These are phyloP conservation scores for Aegilops sharonensis DNA, from an alignment of 176 grass and related monocot genomes.

Conservation along the genomic window DNA sequence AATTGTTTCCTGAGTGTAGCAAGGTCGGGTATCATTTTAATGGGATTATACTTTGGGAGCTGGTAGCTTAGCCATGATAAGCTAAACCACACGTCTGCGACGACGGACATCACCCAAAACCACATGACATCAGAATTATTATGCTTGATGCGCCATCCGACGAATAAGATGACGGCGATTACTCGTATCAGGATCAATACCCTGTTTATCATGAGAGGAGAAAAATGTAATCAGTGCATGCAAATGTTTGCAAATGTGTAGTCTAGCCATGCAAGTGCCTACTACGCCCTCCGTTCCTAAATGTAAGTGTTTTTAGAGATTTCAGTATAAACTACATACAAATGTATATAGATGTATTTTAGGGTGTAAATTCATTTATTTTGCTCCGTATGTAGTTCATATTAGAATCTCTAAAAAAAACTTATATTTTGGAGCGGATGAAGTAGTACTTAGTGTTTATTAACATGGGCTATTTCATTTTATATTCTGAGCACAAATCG, in stretches of 20 bases:
- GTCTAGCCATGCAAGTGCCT: background rate
- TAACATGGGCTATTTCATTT: background rate
- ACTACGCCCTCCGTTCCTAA: background rate
- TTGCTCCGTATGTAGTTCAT: no score
- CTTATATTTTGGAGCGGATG: no score
- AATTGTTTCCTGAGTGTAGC: background rate
- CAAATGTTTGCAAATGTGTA: background rate
- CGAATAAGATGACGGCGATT: conserved; percentile 6
- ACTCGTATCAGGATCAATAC: conserved; percentile 18
- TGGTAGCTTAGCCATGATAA: conserved; percentile 40
- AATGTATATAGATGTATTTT: no score
- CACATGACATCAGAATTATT: conserved; percentile 5
- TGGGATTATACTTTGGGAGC: conserved; percentile 21
- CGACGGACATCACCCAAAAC: conserved; percentile 25
- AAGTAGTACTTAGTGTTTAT: background rate
- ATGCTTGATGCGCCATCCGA: conserved; percentile 30
- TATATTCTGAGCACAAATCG: background rate
- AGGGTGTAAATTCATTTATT: no score
- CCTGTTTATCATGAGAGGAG: background rate
- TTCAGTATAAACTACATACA: no score
- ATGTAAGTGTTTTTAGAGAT: no score
- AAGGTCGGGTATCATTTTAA: conserved; percentile 28
- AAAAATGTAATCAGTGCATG: background rate
- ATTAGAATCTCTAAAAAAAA: no score
- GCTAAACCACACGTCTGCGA: conserved; percentile 26